Percentiles rank a stretch among this genome's conserved stretches.
Evolutionary conservation across 2,329 filamentous ascomycete species (phyloP).

Genomic region (Sphaerulina populicola): DNA sequence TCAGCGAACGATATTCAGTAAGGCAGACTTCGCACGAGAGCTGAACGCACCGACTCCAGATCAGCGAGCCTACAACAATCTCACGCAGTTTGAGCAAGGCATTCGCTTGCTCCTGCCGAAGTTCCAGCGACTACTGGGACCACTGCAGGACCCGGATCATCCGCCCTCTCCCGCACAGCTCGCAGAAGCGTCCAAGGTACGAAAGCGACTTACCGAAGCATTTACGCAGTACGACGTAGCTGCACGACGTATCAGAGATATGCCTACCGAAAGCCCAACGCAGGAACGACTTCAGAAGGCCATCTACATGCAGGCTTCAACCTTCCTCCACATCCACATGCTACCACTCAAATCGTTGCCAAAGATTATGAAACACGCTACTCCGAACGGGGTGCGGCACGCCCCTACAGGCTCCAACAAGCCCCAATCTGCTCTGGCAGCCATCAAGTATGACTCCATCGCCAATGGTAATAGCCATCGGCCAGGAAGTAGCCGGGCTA

Average conservation of each 20-base stretch:
- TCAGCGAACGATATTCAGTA: conserved; percentile 60
- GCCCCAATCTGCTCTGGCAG: conserved; percentile 44
- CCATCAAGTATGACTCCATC: conserved; percentile 52
- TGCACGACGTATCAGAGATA: conserved; percentile 69
- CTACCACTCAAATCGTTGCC: conserved; percentile 59
- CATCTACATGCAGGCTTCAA: conserved; percentile 71
- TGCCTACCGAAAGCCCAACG: conserved; percentile 62
- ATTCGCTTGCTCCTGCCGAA: conserved; percentile 73
- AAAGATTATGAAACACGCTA: conserved; percentile 47
- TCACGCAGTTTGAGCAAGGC: conserved; percentile 79
- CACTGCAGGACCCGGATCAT: conserved; percentile 63
- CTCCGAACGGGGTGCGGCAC: conserved; percentile 39
- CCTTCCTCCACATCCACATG: conserved; percentile 84
- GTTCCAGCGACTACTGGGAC: conserved; percentile 68
- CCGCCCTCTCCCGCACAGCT: conserved; percentile 63
- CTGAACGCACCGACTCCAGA: conserved; percentile 61
- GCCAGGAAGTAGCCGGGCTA: conserved; percentile 42
- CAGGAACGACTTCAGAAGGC: conserved; percentile 70
- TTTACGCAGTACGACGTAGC: conserved; percentile 82
- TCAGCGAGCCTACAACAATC: conserved; percentile 71
- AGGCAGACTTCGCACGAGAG: conserved; percentile 68
- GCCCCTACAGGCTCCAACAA: conserved; percentile 22
- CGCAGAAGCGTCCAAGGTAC: conserved; percentile 76
- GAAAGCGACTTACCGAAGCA: conserved; percentile 80
- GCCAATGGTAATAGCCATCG: conserved; percentile 37